Evolutionary conservation across 108 stramenopile species (phyloP).

Genomic region (Nitzschia palea): DNA sequence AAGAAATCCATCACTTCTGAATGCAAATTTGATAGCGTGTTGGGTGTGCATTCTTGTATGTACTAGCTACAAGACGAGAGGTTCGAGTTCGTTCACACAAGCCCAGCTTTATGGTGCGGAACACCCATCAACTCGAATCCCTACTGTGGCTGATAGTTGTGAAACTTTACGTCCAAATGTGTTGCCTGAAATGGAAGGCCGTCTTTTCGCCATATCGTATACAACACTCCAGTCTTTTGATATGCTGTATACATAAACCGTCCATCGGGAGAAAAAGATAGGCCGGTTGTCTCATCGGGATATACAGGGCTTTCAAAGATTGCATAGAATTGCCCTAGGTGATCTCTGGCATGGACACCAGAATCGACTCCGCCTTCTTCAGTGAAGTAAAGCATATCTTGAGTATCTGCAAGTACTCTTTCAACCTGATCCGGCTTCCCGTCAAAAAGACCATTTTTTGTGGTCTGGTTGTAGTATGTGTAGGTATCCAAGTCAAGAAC

Average conservation of each 20-base stretch:
- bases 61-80: no score
- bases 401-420: conserved; percentile 3
- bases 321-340: conserved; percentile 29
- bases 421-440: conserved; percentile 40
- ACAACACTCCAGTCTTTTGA: conserved; percentile 49
- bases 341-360: conserved; percentile 49
- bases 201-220: conserved; percentile 47
- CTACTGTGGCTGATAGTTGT: background rate
- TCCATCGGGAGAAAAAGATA: conserved; percentile 61
- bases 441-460: conserved; percentile 32
- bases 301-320: conserved; percentile 37
- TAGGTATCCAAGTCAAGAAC: conserved; percentile 39
- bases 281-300: conserved; percentile 51
- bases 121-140: no score
- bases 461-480: conserved; percentile 27
- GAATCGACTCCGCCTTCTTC: conserved; percentile 44
- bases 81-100: no score
- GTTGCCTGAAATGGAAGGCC: conserved; percentile 34
- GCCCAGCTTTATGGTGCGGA: no score
- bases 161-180: conserved; percentile 35
- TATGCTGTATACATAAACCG: conserved; percentile 54
- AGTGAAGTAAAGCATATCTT: conserved; percentile 46
- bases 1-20: background rate
- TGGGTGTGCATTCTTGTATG: no score
- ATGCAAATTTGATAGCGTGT: no score